Evolutionary conservation across 2,329 filamentous ascomycete genomes (phyloP), one percentile per base, ranked within the genome.

Genomic region (Ophiostoma himal-ulmi): DNA sequence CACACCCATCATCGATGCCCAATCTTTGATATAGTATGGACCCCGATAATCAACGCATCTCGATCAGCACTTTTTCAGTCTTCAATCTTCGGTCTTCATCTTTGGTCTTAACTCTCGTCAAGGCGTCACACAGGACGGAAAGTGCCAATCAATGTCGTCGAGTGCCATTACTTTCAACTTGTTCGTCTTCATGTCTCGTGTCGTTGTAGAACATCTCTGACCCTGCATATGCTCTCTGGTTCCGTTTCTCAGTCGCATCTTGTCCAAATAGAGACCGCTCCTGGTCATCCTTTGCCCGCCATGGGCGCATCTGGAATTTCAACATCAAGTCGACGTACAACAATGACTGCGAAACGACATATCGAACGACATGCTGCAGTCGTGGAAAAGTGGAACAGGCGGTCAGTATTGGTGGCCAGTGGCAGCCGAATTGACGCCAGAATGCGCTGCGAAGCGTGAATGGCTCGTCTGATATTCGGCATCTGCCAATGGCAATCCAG

Each of bases 401-500:
- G 76, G 74, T 74, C 76, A 72, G 44, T 62, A 74, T 75, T 72
- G 72, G 75, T 70, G 76, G 71, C 75, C 76, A 74, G 75, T 72
- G 71, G 75, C 70, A 75, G 71, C 75, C 76, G 65, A 70, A 41
- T 66, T 48, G 22, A 67, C 68, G 39, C 69, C 54, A 68, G 60
- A 54, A 54, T 57, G 62, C 17, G 69, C 57, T 34, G 75, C 70
- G 72, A 71, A 67, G 68, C 67, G 69, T 74, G 73, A 75, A 68
- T 75, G 74, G 74, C 70, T 71, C 68, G 68, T 44, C 41, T 10
- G 30, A 41, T 41, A 37, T 11, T 17, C 20, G 41, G 0, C 14
- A 30, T 70, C 73, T 76, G 72, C 77, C 78, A 78, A 78, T 78
- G 71, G 73, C 73, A 74, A 70, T 67, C 71, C 71, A 67, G 68